Evolutionary conservation across 192 early-diverging fungal species (phyloP), one percentile per base, ranked within the genome.

Genomic region (Obelidium mucronatum): DNA sequence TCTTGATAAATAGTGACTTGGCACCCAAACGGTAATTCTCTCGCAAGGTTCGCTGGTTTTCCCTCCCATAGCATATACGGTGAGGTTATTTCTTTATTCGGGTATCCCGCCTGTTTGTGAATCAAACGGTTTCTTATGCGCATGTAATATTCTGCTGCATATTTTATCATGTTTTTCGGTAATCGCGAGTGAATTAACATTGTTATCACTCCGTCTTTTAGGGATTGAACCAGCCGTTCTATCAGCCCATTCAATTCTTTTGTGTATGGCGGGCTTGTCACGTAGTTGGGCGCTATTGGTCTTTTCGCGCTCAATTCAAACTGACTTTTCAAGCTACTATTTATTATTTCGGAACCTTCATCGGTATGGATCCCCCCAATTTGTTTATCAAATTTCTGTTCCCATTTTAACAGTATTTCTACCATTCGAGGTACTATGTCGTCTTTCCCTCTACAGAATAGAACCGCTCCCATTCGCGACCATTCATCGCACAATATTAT

Each of bases 1-100:
- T 68, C 66, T 68, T 48, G 36, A 30, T 24, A 68, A 28, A 68
- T 68, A 8, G 39, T 68, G 24, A 68, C 66, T 68, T 68, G 48
- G 30, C 66, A 68, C 19, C 66, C 66, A 19, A 31, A 68, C 3
- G 44, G 66, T 3, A 48, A 52, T 51, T 68, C 48, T 52, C 48
- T 51, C 17, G 66, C 5, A 48, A 68, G 3, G 66, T 48, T 48
- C n/a, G 36, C 36, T 5, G 66, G 13, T 28, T 8, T 68, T 24
- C 42, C 40, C 15, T 40, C 28, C 66, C 66, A 68, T 51, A 68
- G 31, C 3, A 28, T 34, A 64, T 64, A 3, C 5, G 62, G 62
- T 35, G 62, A 64, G 24, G 17, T 17, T 17, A 44, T 11, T 8
- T 35, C 31, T 11, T 31, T 42, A 15, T 8, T 68, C 28, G 48